Conservation (phyloP, 2,329 filamentous ascomycete species). For the Ophiostoma tasmaniense region DNA sequence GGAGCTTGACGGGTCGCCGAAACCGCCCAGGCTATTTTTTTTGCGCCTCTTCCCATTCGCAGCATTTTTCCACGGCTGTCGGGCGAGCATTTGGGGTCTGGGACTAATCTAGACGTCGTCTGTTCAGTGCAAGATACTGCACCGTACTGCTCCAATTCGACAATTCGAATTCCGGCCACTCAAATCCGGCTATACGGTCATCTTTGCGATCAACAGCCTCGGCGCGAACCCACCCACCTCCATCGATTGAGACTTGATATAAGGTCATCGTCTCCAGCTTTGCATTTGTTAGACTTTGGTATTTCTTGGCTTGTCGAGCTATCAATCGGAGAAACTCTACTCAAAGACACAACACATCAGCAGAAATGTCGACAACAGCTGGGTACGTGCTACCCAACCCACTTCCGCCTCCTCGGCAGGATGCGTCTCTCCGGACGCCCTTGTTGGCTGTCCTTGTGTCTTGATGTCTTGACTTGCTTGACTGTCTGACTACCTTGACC, state of each 20-base stretch:
- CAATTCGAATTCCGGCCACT: not conserved
- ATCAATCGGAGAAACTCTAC: not conserved
- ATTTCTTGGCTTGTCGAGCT: not conserved
- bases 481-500: too few relatives aligned
- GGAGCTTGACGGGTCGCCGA: conserved; percentile 11
- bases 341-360: not conserved
- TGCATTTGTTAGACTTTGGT: not conserved
- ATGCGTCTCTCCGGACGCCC: not conserved
- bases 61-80: not conserved
- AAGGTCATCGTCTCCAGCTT: not conserved
- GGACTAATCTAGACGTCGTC: not conserved
- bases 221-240: not conserved
- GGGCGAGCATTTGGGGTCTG: not conserved
- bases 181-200: not conserved
- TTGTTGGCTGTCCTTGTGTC: not conserved
- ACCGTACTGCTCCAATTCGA: not conserved
- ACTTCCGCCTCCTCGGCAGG: not conserved
- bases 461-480: too few relatives aligned
- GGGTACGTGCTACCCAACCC: conserved; percentile 15
- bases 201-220: not conserved
- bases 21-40: conserved; percentile 9
- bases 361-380: conserved; percentile 20
- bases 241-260: not conserved
- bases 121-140: not conserved
- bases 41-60: conserved; percentile 10